phyloP scores from a whole-genome alignment of 2,329 filamentous ascomycete species.

The Westerdykella sp. region DNA sequence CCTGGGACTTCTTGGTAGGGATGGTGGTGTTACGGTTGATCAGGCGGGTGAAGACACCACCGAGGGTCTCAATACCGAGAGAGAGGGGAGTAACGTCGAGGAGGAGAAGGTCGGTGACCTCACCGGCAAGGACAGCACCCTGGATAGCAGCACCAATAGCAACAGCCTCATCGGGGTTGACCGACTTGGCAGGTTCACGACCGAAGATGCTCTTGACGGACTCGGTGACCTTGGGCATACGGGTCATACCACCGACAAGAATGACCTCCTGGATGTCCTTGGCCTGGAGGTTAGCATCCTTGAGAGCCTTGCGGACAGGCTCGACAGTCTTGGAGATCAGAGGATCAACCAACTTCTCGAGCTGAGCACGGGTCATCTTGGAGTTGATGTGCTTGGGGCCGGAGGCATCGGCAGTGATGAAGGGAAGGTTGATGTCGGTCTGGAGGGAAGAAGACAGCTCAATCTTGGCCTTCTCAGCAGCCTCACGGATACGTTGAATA shows the following conservation, averaged over 20 bases:
- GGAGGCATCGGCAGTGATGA: slow-evolving; percentile 93
- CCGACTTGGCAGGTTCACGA: slow-evolving; percentile 92
- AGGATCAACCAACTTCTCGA: slow-evolving; percentile 87
- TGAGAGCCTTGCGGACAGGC: slow-evolving; percentile 91
- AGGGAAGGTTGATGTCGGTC: slow-evolving; percentile 97
- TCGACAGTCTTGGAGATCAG: slow-evolving; percentile 82
- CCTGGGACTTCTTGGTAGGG: slow-evolving; percentile 97
- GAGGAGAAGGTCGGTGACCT: slow-evolving; percentile 91
- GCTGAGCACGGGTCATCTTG: slow-evolving; percentile 87
- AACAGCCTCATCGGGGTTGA: slow-evolving; percentile 97
- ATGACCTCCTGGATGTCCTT: slow-evolving; percentile 98
- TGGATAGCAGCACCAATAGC: slow-evolving; percentile 96
- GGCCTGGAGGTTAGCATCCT: slow-evolving; percentile 84
- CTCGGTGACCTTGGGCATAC: slow-evolving; percentile 97
- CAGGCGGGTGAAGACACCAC: slow-evolving; percentile 93
- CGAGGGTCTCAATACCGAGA: slow-evolving; percentile 96
- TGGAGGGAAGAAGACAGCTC: slow-evolving; percentile 91
- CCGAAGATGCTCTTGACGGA: slow-evolving; percentile 96
- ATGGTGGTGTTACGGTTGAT: slow-evolving; percentile 99
- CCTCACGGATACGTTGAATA: slow-evolving; percentile 97
- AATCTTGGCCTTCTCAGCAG: slow-evolving; percentile 98
- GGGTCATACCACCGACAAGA: slow-evolving; percentile 97
- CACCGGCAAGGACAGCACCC: slow-evolving; percentile 91
- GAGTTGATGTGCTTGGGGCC: slow-evolving; percentile 98
- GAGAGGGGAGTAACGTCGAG: slow-evolving; percentile 94